Base-by-base conservation (phyloP, 2,329 filamentous ascomycete species). In the Grosmannia clavigera region DNA sequence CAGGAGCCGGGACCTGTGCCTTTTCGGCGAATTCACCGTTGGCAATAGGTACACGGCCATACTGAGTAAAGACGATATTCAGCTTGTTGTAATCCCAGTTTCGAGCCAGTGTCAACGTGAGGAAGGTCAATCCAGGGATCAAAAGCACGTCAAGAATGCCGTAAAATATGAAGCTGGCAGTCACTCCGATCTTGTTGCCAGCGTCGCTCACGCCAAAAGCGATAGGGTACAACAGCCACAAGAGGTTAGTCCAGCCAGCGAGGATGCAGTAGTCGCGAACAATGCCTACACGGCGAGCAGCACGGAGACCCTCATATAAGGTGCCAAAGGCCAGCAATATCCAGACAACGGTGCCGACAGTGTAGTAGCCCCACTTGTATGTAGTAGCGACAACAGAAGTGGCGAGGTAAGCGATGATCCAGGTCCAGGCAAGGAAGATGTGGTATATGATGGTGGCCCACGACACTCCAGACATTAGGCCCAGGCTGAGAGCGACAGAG, bases 321-420 rank as follows among this genome's bases (percentile, higher is more conserved):
- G 75, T 79, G 63, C 72, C 74, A 67, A 71, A 69, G 31, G 75
- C 73, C 22, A 82, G 71, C 57, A 78, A 69, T 5, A 76, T 50
- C 61, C 72, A 79, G 46, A 78, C 75, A n/a, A 75, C 63, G 12
- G 76, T 77, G 63, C 79, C 80, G 60, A 81, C 80, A 61, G 71
- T 74, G 66, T 72, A 82, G 72, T 81, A 83, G 9, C 80, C 81
- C 79, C 80, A 82, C 69, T 81, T 81, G 70, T 82, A 82, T 64
- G 70, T 73, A 54, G 74, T 75, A 7, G 66, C 61, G 4, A 76
- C 79, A 69, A 75, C 77, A 57, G 79, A 76, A 27, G 71, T 72
- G 58, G 75, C 71, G 38, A 82, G 74, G 66, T 81, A 81, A 22
- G 72, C 70, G 64, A 81, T 65, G 62, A 81, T 66, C 77, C 80